A percentile compares a stretch with the other conserved stretches of the same genome.
phyloP scores from a whole-genome alignment of 2,329 filamentous ascomycete species.

The Sclerotinia minor region DNA sequence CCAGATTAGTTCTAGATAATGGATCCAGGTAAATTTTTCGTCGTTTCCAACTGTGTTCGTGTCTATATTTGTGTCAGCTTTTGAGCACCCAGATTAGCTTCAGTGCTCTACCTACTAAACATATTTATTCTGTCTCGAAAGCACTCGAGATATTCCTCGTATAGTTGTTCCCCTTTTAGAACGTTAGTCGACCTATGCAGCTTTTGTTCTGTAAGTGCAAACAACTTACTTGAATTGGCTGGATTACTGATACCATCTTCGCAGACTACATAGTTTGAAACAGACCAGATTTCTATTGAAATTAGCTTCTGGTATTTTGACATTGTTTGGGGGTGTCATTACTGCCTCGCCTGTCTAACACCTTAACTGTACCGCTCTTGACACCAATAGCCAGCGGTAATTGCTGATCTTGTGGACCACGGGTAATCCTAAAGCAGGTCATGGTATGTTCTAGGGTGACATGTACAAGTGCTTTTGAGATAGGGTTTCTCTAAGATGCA shows the following conservation, averaged over 20 bases:
- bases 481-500: background rate
- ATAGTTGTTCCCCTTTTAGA: background rate
- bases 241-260: background rate
- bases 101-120: background rate
- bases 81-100: background rate
- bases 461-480: background rate
- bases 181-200: background rate
- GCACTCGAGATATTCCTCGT: constrained; percentile 3
- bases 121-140: background rate
- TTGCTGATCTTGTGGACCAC: background rate
- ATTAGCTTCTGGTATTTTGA: background rate
- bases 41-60: background rate
- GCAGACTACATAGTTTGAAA: background rate
- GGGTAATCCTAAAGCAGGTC: constrained; percentile 3
- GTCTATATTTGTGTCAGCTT: constrained; percentile 3
- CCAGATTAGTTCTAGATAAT: constrained; percentile 3
- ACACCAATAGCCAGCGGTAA: background rate
- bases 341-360: background rate
- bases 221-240: background rate
- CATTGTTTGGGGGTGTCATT: background rate
- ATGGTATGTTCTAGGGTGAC: background rate
- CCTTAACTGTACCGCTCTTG: background rate
- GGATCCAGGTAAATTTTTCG: background rate
- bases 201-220: background rate
- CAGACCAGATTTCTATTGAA: background rate